phyloP scores from a whole-genome alignment of 148 eudicot genomes.

The Dianthus caryophyllus region DNA sequence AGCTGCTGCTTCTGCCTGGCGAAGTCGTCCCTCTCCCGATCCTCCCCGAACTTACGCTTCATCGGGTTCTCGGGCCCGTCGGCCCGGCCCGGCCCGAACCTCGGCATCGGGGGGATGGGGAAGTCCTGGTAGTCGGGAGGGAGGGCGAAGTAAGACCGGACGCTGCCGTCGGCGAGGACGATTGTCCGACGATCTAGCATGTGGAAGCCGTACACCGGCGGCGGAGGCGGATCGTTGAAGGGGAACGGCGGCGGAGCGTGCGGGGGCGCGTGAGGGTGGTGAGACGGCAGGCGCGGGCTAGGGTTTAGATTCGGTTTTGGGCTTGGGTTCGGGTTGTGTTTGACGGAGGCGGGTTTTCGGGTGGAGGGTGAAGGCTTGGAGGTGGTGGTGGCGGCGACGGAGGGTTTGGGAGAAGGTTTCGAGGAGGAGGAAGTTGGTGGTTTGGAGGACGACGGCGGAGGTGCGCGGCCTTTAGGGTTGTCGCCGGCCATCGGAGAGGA shows the following conservation, averaged over 20 bases:
- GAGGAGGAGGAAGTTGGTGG: constrained; percentile 16
- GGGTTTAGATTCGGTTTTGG: constrained; percentile 16
- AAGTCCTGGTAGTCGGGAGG: constrained; percentile 76
- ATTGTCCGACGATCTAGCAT: constrained; percentile 78
- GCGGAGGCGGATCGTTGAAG: constrained; percentile 41
- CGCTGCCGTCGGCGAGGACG: constrained; percentile 64
- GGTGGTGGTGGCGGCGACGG: constrained; percentile 18
- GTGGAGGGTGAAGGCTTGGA: constrained; percentile 27
- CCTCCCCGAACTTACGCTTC: constrained; percentile 70
- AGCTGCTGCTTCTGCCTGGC: constrained; percentile 74
- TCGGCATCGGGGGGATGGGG: constrained; percentile 33
- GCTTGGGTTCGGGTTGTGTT: constrained; percentile 10
- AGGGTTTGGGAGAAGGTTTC: constrained; percentile 31
- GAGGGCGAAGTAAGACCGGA: constrained; percentile 76
- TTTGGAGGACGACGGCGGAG: constrained; percentile 17
- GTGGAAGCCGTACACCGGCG: constrained; percentile 78
- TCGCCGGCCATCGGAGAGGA: constrained; percentile 15
- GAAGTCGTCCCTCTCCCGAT: constrained; percentile 41
- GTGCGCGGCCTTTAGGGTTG: constrained; percentile 25
- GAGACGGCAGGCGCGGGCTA: constrained; percentile 19
- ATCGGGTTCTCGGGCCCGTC: constrained; percentile 23
- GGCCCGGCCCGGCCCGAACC: constrained; percentile 19
- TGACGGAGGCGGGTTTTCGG: constrained; percentile 1
- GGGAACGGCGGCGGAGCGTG: constrained; percentile 26
- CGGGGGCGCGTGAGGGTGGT: too few relatives aligned